phyloP scores from a whole-genome alignment of 495 filamentous ascomycete species.

The Hyaloscypha bicolor region DNA sequence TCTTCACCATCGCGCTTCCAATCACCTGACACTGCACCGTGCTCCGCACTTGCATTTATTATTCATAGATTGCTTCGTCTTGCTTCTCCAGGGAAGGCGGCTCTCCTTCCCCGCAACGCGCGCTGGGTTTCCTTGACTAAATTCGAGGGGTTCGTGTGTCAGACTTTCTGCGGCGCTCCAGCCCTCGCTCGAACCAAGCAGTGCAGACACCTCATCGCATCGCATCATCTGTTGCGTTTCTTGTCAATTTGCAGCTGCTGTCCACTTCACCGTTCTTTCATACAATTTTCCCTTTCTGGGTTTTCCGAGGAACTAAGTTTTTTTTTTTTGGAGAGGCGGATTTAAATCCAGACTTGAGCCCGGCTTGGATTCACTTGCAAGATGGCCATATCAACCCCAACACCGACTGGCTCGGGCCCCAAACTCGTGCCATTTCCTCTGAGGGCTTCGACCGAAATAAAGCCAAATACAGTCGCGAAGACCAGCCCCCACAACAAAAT shows the following conservation, averaged over 20 bases:
- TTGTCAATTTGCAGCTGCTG: slow-evolving; percentile 1
- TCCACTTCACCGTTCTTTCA: background rate
- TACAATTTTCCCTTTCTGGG: background rate
- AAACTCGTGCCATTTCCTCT: background rate
- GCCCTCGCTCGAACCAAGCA: background rate
- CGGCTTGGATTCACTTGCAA: slow-evolving; percentile 1
- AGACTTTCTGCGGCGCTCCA: slow-evolving; percentile 14
- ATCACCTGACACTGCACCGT: background rate
- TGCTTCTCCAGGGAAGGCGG: background rate
- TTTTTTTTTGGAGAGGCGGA: background rate
- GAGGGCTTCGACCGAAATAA: background rate
- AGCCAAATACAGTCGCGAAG: background rate
- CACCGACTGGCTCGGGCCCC: background rate
- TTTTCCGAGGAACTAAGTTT: background rate
- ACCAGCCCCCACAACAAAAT: slow-evolving; percentile 8
- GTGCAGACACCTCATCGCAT: background rate
- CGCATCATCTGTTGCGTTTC: background rate
- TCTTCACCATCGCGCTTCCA: background rate
- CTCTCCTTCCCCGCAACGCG: background rate
- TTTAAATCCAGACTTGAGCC: background rate
- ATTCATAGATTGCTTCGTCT: slow-evolving; percentile 15
- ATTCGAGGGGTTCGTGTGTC: slow-evolving; percentile 21
- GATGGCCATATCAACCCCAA: slow-evolving; percentile 13
- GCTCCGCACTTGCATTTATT: background rate
- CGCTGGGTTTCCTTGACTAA: slow-evolving; percentile 31